These are phyloP conservation scores for Aegilops umbellulata DNA, from an alignment of 176 grass and related monocot species.

Conservation along the genomic window DNA sequence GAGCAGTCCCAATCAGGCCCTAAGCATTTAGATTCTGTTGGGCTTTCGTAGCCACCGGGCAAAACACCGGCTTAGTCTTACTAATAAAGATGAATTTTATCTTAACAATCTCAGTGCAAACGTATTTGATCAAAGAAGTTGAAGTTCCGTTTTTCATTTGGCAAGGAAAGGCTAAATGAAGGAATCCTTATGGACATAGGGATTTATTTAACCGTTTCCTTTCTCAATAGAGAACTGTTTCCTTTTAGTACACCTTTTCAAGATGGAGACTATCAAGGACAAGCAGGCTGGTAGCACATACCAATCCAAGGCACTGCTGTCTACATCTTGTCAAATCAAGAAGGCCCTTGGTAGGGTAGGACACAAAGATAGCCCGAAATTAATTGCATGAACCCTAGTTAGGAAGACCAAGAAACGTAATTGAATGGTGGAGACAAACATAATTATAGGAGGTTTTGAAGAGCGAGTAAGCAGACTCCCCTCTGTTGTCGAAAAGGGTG, in stretches of 20 bases:
- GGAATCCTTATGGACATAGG: not conserved
- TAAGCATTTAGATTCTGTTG: not conserved
- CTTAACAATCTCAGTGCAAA: not conserved
- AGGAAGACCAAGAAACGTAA: not conserved
- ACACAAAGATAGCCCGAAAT: not conserved
- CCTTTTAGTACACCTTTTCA: not conserved
- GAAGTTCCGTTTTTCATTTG: not conserved
- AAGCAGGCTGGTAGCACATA: not conserved
- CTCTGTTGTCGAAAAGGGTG: not conserved
- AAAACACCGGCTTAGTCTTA: not conserved
- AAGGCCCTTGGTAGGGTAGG: not conserved
- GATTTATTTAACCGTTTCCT: not conserved
- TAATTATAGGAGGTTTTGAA: not conserved
- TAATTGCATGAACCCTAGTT: not conserved
- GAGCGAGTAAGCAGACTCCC: not conserved
- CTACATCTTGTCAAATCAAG: slow-evolving; percentile 7
- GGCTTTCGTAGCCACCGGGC: not conserved
- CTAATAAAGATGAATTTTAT: not conserved
- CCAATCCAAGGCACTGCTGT: not conserved
- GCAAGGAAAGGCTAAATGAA: not conserved
- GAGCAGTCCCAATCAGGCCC: not conserved
- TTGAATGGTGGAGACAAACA: not conserved
- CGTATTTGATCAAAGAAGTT: not conserved
- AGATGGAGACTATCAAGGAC: not conserved
- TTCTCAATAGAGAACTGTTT: not conserved